phyloP scores from a whole-genome alignment of 1,284 basidiomycete genomes.

The Apiotrichum montevideense region DNA sequence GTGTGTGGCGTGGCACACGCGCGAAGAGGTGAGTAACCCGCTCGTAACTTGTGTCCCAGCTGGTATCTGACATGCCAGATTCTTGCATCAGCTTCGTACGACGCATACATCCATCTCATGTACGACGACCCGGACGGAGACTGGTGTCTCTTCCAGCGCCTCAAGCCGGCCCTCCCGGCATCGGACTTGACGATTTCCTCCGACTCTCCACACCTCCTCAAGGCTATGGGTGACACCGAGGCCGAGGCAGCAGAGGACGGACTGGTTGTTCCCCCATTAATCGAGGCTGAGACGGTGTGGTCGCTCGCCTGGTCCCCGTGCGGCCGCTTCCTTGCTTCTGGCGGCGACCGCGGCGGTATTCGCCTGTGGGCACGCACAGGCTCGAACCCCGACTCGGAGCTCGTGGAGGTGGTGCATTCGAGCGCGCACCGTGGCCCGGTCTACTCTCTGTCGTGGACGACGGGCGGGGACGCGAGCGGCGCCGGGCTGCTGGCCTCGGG shows the following conservation, averaged over 20 bases:
- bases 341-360: conserved; percentile 47
- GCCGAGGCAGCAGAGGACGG: conserved; percentile 26
- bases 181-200: conserved; percentile 22
- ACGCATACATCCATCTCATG: conserved; percentile 92
- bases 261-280: conserved; percentile 38
- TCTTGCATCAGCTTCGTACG: conserved; percentile 93
- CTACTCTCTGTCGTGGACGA: conserved; percentile 36
- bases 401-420: conserved; percentile 34
- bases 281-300: conserved; percentile 72
- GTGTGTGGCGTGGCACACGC: conserved; percentile 88
- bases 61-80: conserved; percentile 54
- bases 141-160: conserved; percentile 81
- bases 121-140: conserved; percentile 90
- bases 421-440: conserved; percentile 38
- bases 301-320: conserved; percentile 69
- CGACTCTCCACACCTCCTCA: not conserved
- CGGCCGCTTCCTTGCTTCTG: conserved; percentile 68
- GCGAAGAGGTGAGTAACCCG: conserved; percentile 66
- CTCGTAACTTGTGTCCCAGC: not conserved
- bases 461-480: conserved; percentile 6
- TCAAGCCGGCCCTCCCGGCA: conserved; percentile 65
- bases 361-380: conserved; percentile 49
- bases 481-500: conserved; percentile 51
- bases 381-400: conserved; percentile 25
- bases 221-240: conserved; percentile 11